Evolutionary conservation across 2,329 filamentous ascomycete species (phyloP), one percentile per base, ranked within the genome.

Genomic region (Capronia americana): DNA sequence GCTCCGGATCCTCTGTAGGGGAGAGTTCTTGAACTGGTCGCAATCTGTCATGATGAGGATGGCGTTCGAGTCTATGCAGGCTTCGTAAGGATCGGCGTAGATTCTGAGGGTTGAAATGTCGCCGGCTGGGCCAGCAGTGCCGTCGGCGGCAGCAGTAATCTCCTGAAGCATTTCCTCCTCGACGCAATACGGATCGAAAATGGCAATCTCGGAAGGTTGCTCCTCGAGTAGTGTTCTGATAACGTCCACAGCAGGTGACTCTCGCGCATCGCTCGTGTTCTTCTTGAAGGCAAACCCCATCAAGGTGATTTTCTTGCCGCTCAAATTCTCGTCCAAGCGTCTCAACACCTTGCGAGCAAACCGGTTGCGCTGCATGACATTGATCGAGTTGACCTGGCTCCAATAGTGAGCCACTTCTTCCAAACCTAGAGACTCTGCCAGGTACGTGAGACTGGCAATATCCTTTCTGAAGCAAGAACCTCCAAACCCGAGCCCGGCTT

Each of bases 381-480:
- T 94, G 82, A 93, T 90, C 72, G 84, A 85, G 67, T 92, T 84
- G 2, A 94, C 90, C 64, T 87, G 84, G 66, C 83, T 83, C 91
- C 91, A 94, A 79, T 93, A 93, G 69, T 87, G 85, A 38, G 87
- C 89, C 0, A 93, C 90, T 72, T 93, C 89, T 3, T 85, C 83
- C 11, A 93, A 81, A 59, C 88, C 86, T 62, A 92, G 82, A 2
- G 85, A 87, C 72, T 92, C 88, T 17, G 91, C 88, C 32, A 93
- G 83, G 78, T 93, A 92, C 20, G 89, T 86, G 44, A 94, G 80
- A 76, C 86, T 90, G 57, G 91, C 82, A 50, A 93, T 86, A 74
- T 94, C 91, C 78, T 94, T 94, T 77, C 90, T 88, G 82, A 94
- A 93, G 78, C 91, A 94, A 67, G 87, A 90, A 23, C 91, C 91